phyloP scores from a whole-genome alignment of 1,284 basidiomycete genomes.

The Puccinia polysora region DNA sequence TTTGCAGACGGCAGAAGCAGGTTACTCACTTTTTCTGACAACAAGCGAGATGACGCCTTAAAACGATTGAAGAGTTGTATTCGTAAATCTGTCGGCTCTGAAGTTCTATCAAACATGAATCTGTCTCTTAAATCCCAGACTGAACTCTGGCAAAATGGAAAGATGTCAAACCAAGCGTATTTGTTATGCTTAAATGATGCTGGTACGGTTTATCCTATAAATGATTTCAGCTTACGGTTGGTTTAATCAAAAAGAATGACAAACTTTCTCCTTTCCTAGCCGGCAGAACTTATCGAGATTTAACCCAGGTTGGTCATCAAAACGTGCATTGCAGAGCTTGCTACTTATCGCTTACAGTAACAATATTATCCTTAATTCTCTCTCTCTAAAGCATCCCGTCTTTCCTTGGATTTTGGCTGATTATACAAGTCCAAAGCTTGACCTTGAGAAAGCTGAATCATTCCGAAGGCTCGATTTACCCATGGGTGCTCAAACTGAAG shows the following conservation, averaged over 20 bases:
- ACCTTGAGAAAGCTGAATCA: constrained; percentile 63
- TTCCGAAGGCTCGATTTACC: constrained; percentile 79
- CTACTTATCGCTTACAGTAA: neutral
- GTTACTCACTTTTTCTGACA: constrained; percentile 7
- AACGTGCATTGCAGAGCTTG: constrained; percentile 64
- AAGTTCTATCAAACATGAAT: constrained; percentile 28
- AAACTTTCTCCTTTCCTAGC: constrained; percentile 1
- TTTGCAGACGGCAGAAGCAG: constrained; percentile 63
- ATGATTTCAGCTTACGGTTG: neutral
- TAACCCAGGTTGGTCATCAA: constrained; percentile 41
- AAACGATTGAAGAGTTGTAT: constrained; percentile 30
- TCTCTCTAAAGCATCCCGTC: constrained; percentile 61
- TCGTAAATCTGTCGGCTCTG: constrained; percentile 32
- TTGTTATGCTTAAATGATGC: constrained; percentile 38
- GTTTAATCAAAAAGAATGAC: too few species aligned
- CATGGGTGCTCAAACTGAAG: constrained; percentile 81
- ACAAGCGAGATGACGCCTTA: constrained; percentile 36
- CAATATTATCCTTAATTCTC: constrained; percentile 3
- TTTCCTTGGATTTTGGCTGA: constrained; percentile 87
- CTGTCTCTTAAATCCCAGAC: constrained; percentile 32
- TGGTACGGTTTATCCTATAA: constrained; percentile 18
- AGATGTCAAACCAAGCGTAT: constrained; percentile 39
- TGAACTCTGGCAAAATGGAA: constrained; percentile 35
- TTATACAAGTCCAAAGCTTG: constrained; percentile 69
- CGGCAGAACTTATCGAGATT: constrained; percentile 39